phyloP scores from a whole-genome alignment of 2,329 filamentous ascomycete species.

The Camillea tinctor region DNA sequence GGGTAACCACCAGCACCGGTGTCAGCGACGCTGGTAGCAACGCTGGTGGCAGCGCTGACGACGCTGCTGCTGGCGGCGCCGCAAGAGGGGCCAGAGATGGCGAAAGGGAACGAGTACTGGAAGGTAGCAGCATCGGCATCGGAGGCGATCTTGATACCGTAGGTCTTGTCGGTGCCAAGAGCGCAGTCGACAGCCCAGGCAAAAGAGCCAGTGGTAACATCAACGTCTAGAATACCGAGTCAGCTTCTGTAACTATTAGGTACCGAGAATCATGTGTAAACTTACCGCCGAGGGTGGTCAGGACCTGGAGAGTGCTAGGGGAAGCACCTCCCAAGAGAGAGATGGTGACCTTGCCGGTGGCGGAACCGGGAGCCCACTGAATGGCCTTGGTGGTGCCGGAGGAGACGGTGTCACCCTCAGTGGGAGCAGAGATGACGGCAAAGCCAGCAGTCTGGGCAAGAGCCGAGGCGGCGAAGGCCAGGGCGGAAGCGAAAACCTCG shows the following conservation, averaged over 20 bases:
- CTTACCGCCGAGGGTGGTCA: slow-evolving; percentile 50
- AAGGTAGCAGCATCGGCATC: slow-evolving; percentile 47
- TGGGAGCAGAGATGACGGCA: slow-evolving; percentile 51
- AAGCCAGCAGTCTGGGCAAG: slow-evolving; percentile 57
- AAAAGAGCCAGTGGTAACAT: slow-evolving; percentile 45
- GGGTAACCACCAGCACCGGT: slow-evolving; percentile 6
- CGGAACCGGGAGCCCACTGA: slow-evolving; percentile 46
- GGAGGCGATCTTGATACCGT: slow-evolving; percentile 57
- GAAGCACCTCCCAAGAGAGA: slow-evolving; percentile 52
- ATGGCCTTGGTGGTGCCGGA: slow-evolving; percentile 52
- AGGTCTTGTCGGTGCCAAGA: slow-evolving; percentile 47
- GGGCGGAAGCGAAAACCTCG: slow-evolving; percentile 44
- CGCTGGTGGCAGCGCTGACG: not conserved
- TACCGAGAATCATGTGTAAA: slow-evolving; percentile 14
- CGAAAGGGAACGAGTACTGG: slow-evolving; percentile 65
- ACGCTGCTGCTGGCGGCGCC: slow-evolving; percentile 2
- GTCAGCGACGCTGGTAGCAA: slow-evolving; percentile 1
- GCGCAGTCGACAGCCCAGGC: slow-evolving; percentile 49
- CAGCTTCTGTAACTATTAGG: not conserved
- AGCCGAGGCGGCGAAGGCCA: slow-evolving; percentile 51
- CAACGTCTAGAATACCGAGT: slow-evolving; percentile 40
- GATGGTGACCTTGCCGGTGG: slow-evolving; percentile 49
- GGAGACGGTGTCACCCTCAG: slow-evolving; percentile 40
- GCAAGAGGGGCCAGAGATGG: slow-evolving; percentile 40
- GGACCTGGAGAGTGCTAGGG: slow-evolving; percentile 41